Evolutionary conservation across 106 monocot genomes (phyloP).

Genomic region (Agapanthus africanus): DNA sequence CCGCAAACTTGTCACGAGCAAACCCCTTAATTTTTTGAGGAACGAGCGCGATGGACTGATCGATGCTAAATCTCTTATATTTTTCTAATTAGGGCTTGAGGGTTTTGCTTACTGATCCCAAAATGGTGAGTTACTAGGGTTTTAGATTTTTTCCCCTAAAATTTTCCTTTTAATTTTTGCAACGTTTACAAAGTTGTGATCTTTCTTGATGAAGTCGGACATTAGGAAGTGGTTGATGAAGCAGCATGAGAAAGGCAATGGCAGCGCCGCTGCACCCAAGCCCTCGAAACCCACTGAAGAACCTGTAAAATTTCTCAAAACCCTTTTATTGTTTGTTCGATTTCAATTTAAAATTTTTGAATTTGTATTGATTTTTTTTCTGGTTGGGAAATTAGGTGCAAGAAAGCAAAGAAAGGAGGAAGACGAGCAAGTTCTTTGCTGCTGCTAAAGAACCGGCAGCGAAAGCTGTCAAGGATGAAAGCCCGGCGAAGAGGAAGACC

Average conservation of each 20-base stretch:
- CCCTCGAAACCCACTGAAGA: not conserved
- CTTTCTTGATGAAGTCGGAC: too few relatives aligned
- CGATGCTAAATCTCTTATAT: too few relatives aligned
- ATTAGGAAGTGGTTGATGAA: slow-evolving; percentile 99
- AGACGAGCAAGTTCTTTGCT: slow-evolving; percentile 87
- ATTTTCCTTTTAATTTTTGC: too few relatives aligned
- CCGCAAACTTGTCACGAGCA: too few relatives aligned
- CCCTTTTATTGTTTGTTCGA: not conserved
- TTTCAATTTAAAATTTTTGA: not conserved
- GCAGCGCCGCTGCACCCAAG: slow-evolving; percentile 20
- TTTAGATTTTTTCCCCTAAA: too few relatives aligned
- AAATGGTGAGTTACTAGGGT: too few relatives aligned
- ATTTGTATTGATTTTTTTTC: not conserved
- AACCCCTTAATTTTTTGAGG: too few relatives aligned
- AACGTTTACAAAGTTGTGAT: too few relatives aligned
- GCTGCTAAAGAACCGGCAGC: slow-evolving; percentile 36
- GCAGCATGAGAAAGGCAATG: slow-evolving; percentile 61
- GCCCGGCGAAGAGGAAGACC: slow-evolving; percentile 48
- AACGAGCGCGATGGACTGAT: too few relatives aligned
- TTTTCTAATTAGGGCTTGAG: too few relatives aligned
- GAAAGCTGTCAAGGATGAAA: slow-evolving; percentile 16
- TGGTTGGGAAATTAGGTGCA: slow-evolving; percentile 36
- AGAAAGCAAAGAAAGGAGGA: slow-evolving; percentile 50
- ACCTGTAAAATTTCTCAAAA: not conserved
- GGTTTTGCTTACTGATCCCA: too few relatives aligned